Percentiles rank a stretch among this genome's conserved stretches.
These are phyloP conservation scores for Kodamaea jinghongensis DNA, from an alignment of 805 yeast species.

Conservation along the genomic window DNA sequence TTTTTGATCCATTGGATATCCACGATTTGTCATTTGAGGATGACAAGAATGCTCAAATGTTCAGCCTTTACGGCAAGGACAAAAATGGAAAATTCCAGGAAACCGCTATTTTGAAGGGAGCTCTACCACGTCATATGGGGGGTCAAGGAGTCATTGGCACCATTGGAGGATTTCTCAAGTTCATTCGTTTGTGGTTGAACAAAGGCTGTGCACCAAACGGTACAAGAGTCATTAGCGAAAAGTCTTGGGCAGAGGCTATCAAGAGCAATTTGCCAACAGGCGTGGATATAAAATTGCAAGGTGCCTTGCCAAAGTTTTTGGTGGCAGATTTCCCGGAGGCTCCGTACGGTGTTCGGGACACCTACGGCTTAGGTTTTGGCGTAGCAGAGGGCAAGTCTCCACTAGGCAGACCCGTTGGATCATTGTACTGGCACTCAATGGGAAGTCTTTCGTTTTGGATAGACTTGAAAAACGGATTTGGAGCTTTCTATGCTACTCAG, in stretches of 20 bases:
- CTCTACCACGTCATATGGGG: constrained; percentile 31
- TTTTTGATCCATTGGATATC: constrained; percentile 31
- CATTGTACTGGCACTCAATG: constrained; percentile 40
- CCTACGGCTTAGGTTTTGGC: constrained; percentile 6
- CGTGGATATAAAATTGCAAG: constrained; percentile 1
- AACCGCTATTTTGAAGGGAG: constrained; percentile 1
- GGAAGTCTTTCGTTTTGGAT: constrained; percentile 42
- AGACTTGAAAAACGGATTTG: constrained; percentile 35
- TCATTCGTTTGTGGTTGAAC: constrained; percentile 38
- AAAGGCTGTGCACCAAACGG: constrained; percentile 41
- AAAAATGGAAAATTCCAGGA: background rate
- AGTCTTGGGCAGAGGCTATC: constrained; percentile 5
- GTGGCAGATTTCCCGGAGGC: constrained; percentile 3
- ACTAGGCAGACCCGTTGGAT: constrained; percentile 35
- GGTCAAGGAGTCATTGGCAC: constrained; percentile 44
- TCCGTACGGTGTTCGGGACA: constrained; percentile 7
- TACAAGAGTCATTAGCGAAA: constrained; percentile 5
- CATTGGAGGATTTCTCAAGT: constrained; percentile 36
- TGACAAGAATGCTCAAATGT: background rate
- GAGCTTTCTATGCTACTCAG: constrained; percentile 41
- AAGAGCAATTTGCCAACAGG: constrained; percentile 4
- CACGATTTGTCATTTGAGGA: constrained; percentile 3
- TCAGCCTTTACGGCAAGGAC: background rate
- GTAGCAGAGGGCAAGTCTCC: constrained; percentile 19
- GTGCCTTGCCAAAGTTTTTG: constrained; percentile 1